phyloP scores from a whole-genome alignment of 2,329 filamentous ascomycete genomes.

The Penicillium sp. region DNA sequence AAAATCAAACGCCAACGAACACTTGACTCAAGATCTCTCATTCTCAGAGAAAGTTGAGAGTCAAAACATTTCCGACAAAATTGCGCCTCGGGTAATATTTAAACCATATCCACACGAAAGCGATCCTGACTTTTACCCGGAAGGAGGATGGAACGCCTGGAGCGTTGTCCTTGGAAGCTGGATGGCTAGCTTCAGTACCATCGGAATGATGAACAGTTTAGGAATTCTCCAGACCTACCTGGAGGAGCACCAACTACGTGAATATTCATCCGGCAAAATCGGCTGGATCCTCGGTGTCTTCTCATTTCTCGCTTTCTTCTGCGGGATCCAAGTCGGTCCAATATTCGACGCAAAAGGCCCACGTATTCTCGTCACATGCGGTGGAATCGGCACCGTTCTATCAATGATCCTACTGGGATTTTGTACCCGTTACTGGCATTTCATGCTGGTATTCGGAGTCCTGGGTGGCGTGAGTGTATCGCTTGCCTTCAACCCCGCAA shows the following conservation, averaged over 20 bases:
- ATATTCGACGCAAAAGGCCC: conserved; percentile 34
- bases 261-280: conserved; percentile 10
- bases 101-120: neutral
- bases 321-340: conserved; percentile 22
- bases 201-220: conserved; percentile 42
- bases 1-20: neutral
- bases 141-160: conserved; percentile 37
- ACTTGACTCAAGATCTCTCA: neutral
- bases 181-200: conserved; percentile 31
- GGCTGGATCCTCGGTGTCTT: conserved; percentile 35
- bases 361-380: conserved; percentile 1
- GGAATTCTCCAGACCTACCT: conserved; percentile 26
- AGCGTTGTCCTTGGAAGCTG: conserved; percentile 41
- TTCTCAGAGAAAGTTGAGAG: neutral
- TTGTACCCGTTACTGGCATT: conserved; percentile 42
- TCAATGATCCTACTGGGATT: neutral
- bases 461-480: conserved; percentile 38
- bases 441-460: conserved; percentile 42
- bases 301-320: conserved; percentile 29
- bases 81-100: neutral
- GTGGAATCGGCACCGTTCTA: conserved; percentile 15
- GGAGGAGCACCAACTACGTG: conserved; percentile 13
- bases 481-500: conserved; percentile 37
- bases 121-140: conserved; percentile 1
- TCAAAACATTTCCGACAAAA: neutral